phyloP scores from a whole-genome alignment of 176 grass and related monocot genomes.

The Hsuehochloa calcarea region DNA sequence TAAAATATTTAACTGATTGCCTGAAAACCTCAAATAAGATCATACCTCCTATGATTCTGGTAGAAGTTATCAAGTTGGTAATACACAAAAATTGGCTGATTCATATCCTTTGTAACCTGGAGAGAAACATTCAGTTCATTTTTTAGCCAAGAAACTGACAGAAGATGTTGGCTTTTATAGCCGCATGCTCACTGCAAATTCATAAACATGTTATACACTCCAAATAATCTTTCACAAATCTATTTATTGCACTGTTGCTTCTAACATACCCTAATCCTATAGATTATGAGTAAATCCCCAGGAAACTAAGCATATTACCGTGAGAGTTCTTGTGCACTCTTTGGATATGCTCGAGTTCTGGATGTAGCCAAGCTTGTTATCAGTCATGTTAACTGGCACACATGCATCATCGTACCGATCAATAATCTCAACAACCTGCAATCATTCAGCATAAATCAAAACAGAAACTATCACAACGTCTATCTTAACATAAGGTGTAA shows the following conservation, averaged over 20 bases:
- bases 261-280: neutral
- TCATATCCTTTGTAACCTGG: conserved; percentile 83
- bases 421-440: conserved; percentile 89
- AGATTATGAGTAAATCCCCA: neutral
- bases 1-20: conserved; percentile 2
- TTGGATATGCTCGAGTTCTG: conserved; percentile 47
- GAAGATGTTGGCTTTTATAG: neutral
- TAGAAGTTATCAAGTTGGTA: conserved; percentile 99
- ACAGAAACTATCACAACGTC: neutral
- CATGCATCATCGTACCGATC: conserved; percentile 74
- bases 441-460: neutral
- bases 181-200: neutral
- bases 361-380: conserved; percentile 77
- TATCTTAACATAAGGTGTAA: neutral
- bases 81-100: conserved; percentile 87
- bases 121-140: conserved; percentile 12
- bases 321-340: conserved; percentile 72
- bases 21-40: conserved; percentile 16
- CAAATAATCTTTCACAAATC: neutral
- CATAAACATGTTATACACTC: neutral
- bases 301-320: conserved; percentile 44
- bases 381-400: conserved; percentile 49
- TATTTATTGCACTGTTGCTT: conserved; percentile 15
- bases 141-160: neutral
- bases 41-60: conserved; percentile 99